Evolutionary conservation across 2,329 filamentous ascomycete species (phyloP), one percentile per base, ranked within the genome.

Genomic region (Davidsoniella virescens): DNA sequence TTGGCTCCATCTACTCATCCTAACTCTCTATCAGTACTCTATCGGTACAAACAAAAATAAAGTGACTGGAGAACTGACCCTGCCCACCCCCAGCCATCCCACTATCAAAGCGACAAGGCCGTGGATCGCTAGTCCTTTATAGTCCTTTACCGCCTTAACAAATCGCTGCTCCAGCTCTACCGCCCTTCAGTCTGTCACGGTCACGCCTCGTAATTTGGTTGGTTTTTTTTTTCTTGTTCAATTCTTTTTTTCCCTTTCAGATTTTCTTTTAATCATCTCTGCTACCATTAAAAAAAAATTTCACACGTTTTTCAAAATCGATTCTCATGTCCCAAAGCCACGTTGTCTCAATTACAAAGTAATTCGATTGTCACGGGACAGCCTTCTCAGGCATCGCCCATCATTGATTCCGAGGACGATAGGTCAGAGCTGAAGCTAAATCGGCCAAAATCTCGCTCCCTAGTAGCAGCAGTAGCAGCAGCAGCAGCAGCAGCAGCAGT

Each of bases 291-390:
- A 12, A 20, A 20, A 20, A 20, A 20, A 20, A 20, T 20, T n/a
- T n/a, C 20, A 36, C 44, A 17, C 44, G 23, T 50, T 33, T 2
- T 33, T 12, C 10, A 33, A 12, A 33, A 8, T 10, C 10, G 10
- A 55, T 58, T 58, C 12, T 43, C 16, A 20, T 33, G 43, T 33
- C 38, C 40, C 44, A 58, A 62, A 65, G 62, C 63, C 70, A 73
- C 65, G 66, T 68, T 71, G 71, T 72, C 52, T 50, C 50, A 48
- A 20, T 47, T 53, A 51, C 38, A 47, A 51, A 38, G 44, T 42
- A 38, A 44, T 39, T 25, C 37, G 29, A 43, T 26, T 26, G 41
- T 45, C 25, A 33, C 37, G 52, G 49, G 49, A 52, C 46, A 47
- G 49, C 52, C 50, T 46, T 39, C 29, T 18, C 42, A 52, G 49